These are phyloP conservation scores for Tolypocladium nubicola DNA, from an alignment of 2,329 filamentous ascomycete genomes.

Conservation along the genomic window DNA sequence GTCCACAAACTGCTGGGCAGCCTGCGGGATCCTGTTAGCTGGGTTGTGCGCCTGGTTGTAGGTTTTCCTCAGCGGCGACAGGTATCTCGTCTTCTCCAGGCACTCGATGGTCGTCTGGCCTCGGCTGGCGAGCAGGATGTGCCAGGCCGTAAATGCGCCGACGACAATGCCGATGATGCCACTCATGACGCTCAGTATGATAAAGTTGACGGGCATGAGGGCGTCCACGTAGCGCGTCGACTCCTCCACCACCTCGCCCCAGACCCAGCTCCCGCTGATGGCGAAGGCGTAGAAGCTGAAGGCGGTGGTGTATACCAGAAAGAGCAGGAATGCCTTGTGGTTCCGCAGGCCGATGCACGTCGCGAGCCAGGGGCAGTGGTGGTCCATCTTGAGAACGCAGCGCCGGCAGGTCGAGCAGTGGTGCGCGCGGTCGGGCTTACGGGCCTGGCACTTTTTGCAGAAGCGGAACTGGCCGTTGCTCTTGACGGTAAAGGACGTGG, in stretches of 20 bases:
- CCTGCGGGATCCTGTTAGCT: conserved; percentile 38
- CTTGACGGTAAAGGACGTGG: conserved; percentile 83
- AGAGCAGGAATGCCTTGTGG: conserved; percentile 91
- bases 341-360: conserved; percentile 91
- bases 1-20: conserved; percentile 64
- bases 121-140: conserved; percentile 67
- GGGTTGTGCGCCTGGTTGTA: conserved; percentile 51
- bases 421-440: conserved; percentile 91
- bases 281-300: conserved; percentile 77
- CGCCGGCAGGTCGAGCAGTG: conserved; percentile 92
- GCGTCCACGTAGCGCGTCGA: conserved; percentile 62
- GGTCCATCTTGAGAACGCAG: conserved; percentile 98
- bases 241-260: conserved; percentile 64
- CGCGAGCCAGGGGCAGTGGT: conserved; percentile 96
- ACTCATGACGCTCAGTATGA: conserved; percentile 74
- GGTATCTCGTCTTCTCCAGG: conserved; percentile 88
- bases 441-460: conserved; percentile 94
- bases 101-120: conserved; percentile 94
- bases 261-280: conserved; percentile 74
- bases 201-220: conserved; percentile 80
- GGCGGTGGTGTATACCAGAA: conserved; percentile 77
- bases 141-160: conserved; percentile 83
- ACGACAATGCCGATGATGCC: conserved; percentile 89
- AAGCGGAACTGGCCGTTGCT: conserved; percentile 77
- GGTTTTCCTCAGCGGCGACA: conserved; percentile 66